A percentile compares a stretch with the other conserved stretches of the same genome.
phyloP scores from a whole-genome alignment of 768 basidiomycete genomes.

The Tephrocybe sp. region DNA sequence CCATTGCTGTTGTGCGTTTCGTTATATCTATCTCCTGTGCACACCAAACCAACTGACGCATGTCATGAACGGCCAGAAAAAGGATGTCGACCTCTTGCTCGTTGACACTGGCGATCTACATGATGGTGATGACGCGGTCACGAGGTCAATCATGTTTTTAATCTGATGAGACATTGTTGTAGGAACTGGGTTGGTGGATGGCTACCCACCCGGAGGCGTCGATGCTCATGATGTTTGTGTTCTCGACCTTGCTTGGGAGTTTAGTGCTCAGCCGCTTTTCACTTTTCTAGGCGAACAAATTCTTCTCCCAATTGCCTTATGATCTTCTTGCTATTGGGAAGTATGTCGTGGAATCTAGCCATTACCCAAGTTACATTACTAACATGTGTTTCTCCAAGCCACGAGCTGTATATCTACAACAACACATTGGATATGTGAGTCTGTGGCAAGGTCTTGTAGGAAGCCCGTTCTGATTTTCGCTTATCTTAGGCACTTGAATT shows the following conservation, averaged over 20 bases:
- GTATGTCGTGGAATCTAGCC: slow-evolving; percentile 34
- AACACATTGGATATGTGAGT: slow-evolving; percentile 67
- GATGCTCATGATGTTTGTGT: slow-evolving; percentile 69
- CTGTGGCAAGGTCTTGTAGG: neutral
- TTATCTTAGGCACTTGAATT: slow-evolving; percentile 54
- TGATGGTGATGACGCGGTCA: slow-evolving; percentile 42
- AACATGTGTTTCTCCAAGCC: slow-evolving; percentile 46
- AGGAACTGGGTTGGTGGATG: slow-evolving; percentile 80
- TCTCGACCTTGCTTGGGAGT: neutral
- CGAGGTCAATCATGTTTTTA: neutral
- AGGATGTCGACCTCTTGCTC: slow-evolving; percentile 80
- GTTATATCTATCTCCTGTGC: neutral
- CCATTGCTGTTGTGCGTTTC: slow-evolving; percentile 58
- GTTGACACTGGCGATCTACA: slow-evolving; percentile 80
- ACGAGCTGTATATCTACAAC: slow-evolving; percentile 78
- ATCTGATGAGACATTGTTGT: neutral
- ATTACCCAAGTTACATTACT: slow-evolving; percentile 42
- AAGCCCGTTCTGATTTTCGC: neutral
- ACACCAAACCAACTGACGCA: neutral
- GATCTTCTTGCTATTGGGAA: slow-evolving; percentile 87
- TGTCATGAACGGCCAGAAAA: slow-evolving; percentile 36
- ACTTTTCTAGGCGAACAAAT: slow-evolving; percentile 71
- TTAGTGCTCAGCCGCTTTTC: neutral
- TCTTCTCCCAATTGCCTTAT: slow-evolving; percentile 72
- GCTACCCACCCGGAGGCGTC: slow-evolving; percentile 66